These are phyloP conservation scores for Trichocomaceae sp. DNA, from an alignment of 2,329 filamentous ascomycete species.

Conservation along the genomic window DNA sequence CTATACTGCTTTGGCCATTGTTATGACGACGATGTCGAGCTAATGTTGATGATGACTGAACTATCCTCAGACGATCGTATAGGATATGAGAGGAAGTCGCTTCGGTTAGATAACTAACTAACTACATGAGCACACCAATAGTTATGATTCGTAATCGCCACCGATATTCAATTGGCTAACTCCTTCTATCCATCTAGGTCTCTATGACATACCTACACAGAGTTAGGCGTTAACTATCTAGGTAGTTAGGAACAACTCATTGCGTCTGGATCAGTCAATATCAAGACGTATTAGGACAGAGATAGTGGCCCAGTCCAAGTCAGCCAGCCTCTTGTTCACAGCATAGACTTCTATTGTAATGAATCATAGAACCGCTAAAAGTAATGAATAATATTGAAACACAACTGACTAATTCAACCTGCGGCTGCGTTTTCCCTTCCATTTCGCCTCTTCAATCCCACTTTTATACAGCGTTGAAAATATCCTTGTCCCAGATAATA, in stretches of 20 bases:
- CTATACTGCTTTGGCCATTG: neutral
- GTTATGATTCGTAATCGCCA: neutral
- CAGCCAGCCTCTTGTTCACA: neutral
- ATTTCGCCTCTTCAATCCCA: neutral
- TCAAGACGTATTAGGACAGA: neutral
- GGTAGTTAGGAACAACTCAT: neutral
- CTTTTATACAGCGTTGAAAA: neutral
- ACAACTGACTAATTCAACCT: neutral
- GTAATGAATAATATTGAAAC: neutral
- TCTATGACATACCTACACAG: too few species aligned
- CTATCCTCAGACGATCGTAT: neutral
- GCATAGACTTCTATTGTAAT: neutral
- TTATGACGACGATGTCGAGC: neutral
- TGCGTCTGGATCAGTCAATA: neutral
- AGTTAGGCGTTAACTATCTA: too few species aligned
- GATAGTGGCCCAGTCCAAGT: neutral
- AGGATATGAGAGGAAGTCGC: neutral
- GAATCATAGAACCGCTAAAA: neutral
- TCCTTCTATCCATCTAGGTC: too few species aligned
- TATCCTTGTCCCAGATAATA: slow-evolving; percentile 6
- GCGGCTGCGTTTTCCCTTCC: neutral
- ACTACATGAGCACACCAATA: neutral
- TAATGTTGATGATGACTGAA: neutral
- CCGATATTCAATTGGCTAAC: neutral
- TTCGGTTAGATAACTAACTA: too few species aligned